Conservation (phyloP, 495 filamentous ascomycete genomes). For the Oidiodendron maius region DNA sequence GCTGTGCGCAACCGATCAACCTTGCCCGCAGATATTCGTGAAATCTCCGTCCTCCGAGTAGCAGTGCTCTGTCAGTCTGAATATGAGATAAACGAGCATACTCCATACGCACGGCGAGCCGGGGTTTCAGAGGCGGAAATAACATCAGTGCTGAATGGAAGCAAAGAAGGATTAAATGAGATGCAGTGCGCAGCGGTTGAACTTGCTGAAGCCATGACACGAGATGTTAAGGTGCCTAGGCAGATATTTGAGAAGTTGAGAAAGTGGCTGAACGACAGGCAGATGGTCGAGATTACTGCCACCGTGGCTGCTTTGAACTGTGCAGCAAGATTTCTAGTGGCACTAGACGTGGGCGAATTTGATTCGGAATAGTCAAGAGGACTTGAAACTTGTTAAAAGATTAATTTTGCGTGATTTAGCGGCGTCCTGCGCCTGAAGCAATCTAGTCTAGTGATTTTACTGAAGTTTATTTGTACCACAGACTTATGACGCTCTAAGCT, state of each 20-base stretch:
- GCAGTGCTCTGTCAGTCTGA: slow-evolving; percentile 62
- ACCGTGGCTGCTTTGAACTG: slow-evolving; percentile 77
- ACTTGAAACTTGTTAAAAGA: too few species aligned
- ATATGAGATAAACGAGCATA: slow-evolving; percentile 72
- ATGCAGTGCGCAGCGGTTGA: slow-evolving; percentile 56
- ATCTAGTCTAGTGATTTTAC: too few species aligned
- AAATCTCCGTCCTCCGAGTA: slow-evolving; percentile 66
- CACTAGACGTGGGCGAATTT: slow-evolving; percentile 57
- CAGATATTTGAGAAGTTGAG: slow-evolving; percentile 54
- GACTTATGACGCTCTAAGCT: too few species aligned
- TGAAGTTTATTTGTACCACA: too few species aligned
- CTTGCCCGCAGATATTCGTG: slow-evolving; percentile 50
- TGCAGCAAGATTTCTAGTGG: slow-evolving; percentile 75
- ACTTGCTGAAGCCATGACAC: slow-evolving; percentile 70
- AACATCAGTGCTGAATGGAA: slow-evolving; percentile 4
- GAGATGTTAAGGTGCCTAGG: slow-evolving; percentile 56
- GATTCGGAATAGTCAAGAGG: background rate
- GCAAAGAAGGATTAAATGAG: slow-evolving; percentile 33
- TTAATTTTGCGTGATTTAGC: too few species aligned
- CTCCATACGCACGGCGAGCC: slow-evolving; percentile 44
- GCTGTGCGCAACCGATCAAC: slow-evolving; percentile 60
- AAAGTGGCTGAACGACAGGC: slow-evolving; percentile 51
- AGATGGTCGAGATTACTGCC: slow-evolving; percentile 70
- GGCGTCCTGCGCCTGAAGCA: too few species aligned
- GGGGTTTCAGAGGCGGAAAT: slow-evolving; percentile 47